Conservation (phyloP, 2,329 filamentous ascomycete genomes). For the Chaetomium strumarium region DNA sequence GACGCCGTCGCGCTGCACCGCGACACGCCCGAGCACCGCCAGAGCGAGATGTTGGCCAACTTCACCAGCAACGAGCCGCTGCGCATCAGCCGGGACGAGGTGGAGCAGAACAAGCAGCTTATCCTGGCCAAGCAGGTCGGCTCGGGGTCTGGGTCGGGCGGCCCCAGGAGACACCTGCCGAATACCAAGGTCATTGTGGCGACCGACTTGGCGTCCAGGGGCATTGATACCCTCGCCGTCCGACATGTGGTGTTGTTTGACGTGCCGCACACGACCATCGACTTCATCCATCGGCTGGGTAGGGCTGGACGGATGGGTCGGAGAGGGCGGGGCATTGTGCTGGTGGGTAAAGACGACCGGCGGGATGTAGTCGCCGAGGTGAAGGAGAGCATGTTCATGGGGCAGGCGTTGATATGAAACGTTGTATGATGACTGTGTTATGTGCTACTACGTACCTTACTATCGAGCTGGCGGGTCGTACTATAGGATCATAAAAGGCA, state of each 20-base stretch:
- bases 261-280: slow-evolving; percentile 95
- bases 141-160: neutral
- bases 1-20: slow-evolving; percentile 80
- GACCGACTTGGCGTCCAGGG: slow-evolving; percentile 85
- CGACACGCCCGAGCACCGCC: slow-evolving; percentile 72
- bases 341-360: slow-evolving; percentile 84
- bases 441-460: neutral
- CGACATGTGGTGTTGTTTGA: slow-evolving; percentile 91
- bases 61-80: slow-evolving; percentile 57
- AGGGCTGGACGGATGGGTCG: slow-evolving; percentile 89
- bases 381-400: slow-evolving; percentile 80
- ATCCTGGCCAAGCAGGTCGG: slow-evolving; percentile 1
- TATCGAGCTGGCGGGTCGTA: neutral
- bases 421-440: neutral
- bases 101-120: slow-evolving; percentile 3
- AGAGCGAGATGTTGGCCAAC: slow-evolving; percentile 67
- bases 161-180: slow-evolving; percentile 39
- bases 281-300: slow-evolving; percentile 94
- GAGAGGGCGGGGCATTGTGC: slow-evolving; percentile 79
- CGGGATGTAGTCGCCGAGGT: slow-evolving; percentile 90
- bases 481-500: neutral
- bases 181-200: slow-evolving; percentile 91
- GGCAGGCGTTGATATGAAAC: slow-evolving; percentile 64
- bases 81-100: slow-evolving; percentile 19
- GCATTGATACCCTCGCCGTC: slow-evolving; percentile 90